Evolutionary conservation across 129 eudicot species (phyloP).

Genomic region (Artemisia argyi): DNA sequence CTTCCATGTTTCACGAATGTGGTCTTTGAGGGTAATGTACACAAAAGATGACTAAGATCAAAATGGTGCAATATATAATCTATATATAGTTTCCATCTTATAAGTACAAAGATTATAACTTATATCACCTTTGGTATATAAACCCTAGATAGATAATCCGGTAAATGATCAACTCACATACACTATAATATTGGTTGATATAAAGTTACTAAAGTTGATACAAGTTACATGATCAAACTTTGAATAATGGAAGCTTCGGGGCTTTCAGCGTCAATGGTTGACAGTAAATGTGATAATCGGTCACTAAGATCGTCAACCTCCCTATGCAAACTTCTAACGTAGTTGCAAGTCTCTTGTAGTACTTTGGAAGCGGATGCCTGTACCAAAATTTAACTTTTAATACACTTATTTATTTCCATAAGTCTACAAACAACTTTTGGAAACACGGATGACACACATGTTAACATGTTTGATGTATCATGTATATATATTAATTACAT

Average conservation of each 20-base stretch:
- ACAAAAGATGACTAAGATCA: neutral
- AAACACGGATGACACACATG: neutral
- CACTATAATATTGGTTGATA: neutral
- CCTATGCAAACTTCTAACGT: conserved; percentile 64
- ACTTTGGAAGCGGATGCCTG: conserved; percentile 83
- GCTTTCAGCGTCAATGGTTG: conserved; percentile 57
- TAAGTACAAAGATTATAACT: conserved; percentile 5
- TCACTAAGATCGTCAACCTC: conserved; percentile 83
- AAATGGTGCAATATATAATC: neutral
- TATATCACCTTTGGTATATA: neutral
- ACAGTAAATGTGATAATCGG: conserved; percentile 64
- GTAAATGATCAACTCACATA: no score
- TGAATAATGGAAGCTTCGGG: conserved; percentile 71
- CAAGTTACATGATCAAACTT: conserved; percentile 47
- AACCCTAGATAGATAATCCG: neutral
- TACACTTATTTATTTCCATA: neutral
- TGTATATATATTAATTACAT: neutral
- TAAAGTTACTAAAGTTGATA: no score
- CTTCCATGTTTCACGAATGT: neutral
- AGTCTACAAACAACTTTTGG: neutral
- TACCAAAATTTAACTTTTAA: neutral
- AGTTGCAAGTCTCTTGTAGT: conserved; percentile 75
- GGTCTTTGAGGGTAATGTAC: neutral
- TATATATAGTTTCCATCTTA: neutral
- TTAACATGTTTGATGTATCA: no score